A percentile compares a stretch with the other conserved stretches of the same genome.
These are phyloP conservation scores for Selenicereus undatus DNA, from an alignment of 148 eudicot genomes.

Conservation along the genomic window DNA sequence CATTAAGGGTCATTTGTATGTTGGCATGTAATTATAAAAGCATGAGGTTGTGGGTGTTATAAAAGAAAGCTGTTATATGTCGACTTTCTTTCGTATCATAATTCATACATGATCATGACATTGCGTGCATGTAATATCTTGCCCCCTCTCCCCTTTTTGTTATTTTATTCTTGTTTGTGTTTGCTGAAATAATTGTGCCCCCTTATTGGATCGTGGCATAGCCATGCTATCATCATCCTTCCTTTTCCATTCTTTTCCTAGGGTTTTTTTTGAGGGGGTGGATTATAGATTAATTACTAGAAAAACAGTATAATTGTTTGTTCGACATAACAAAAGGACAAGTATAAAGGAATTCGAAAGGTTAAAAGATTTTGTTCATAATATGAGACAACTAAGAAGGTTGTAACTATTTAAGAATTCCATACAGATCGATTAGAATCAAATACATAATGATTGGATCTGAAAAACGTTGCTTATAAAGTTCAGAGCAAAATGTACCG, in stretches of 20 bases:
- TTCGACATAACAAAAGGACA: too few species aligned
- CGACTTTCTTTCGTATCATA: background rate
- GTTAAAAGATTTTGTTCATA: too few species aligned
- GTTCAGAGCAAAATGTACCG: too few species aligned
- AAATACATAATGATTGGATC: too few species aligned
- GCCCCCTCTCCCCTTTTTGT: background rate
- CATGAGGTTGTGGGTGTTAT: background rate
- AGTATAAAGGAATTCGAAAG: too few species aligned
- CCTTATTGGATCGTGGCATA: background rate
- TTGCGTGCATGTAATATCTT: background rate
- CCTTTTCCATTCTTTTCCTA: background rate
- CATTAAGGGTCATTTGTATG: background rate
- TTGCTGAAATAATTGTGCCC: slow-evolving; percentile 13
- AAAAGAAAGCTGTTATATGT: background rate
- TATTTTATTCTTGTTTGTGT: slow-evolving; percentile 4
- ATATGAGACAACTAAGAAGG: too few species aligned
- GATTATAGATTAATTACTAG: too few species aligned
- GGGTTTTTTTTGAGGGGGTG: background rate
- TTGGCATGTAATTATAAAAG: background rate
- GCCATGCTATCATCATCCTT: background rate
- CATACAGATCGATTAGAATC: too few species aligned
- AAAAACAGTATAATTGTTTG: too few species aligned
- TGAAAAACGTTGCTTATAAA: too few species aligned
- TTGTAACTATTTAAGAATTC: too few species aligned
- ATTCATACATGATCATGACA: slow-evolving; percentile 1